A percentile compares a stretch with the other conserved stretches of the same genome.
These are phyloP conservation scores for Gonapodya prolifera DNA, from an alignment of 192 early-diverging fungal genomes.

Conservation along the genomic window DNA sequence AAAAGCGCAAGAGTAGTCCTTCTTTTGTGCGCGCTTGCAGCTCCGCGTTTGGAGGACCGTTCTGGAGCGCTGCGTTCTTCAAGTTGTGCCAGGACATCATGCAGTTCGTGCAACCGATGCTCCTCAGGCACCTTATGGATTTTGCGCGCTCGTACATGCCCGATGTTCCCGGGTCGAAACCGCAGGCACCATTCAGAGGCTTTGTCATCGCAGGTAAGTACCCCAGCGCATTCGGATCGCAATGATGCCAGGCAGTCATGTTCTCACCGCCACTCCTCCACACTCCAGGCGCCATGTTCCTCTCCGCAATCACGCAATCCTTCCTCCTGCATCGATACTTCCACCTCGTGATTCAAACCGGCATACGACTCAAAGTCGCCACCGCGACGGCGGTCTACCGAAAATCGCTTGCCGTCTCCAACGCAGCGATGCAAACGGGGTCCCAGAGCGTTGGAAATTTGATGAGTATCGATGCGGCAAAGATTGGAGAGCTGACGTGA, in stretches of 20 bases:
- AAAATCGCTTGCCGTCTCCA: slow-evolving; percentile 51
- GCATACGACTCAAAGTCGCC: slow-evolving; percentile 61
- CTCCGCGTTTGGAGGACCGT: slow-evolving; percentile 46
- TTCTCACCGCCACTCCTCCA: background rate
- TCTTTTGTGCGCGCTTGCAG: slow-evolving; percentile 27
- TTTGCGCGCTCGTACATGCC: slow-evolving; percentile 29
- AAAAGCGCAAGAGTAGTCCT: slow-evolving; percentile 24
- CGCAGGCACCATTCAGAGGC: slow-evolving; percentile 57
- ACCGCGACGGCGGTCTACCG: slow-evolving; percentile 70
- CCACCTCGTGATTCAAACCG: slow-evolving; percentile 63
- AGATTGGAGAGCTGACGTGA: no score
- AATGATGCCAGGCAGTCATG: background rate
- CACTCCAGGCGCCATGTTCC: slow-evolving; percentile 50
- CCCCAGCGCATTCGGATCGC: background rate
- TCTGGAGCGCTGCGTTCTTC: slow-evolving; percentile 60
- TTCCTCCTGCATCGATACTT: slow-evolving; percentile 80
- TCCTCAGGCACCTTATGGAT: slow-evolving; percentile 56
- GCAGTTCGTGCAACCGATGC: slow-evolving; percentile 64
- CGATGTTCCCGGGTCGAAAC: slow-evolving; percentile 18
- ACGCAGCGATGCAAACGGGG: background rate
- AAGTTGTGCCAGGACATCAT: slow-evolving; percentile 65
- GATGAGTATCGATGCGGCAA: background rate
- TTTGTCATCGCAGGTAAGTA: slow-evolving; percentile 55
- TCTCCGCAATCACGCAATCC: slow-evolving; percentile 60
- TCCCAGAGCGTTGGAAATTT: background rate